Base-by-base conservation (phyloP, 192 early-diverging fungal genomes). In the Geosiphon pyriformis region DNA sequence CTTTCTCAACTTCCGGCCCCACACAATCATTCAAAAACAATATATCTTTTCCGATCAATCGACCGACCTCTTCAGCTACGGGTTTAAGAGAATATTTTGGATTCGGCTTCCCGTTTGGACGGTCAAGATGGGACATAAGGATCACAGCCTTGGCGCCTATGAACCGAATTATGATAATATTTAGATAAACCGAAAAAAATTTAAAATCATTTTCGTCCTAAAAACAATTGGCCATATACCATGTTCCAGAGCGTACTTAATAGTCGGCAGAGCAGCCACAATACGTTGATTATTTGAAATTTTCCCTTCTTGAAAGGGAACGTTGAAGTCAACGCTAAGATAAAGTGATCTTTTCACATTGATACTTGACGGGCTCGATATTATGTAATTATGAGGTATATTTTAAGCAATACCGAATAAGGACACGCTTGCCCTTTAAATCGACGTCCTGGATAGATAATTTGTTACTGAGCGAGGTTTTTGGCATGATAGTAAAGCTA, bases 231-330 rank as follows among this genome's bases (percentile, higher is more conserved):
- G n/a, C 15, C 37, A 10, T 42, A 15, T 76, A 87, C 90, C 92
- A 30, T 95, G 74, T 18, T 93, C 85, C 32, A 96, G 78, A 46
- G 89, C 92, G 72, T 97, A 85, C 69, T 94, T 83, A 82, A 99
- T 89, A 34, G 92, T 97, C 34, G 95, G 96, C 58, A 99, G 73
- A 47, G 96, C 96, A 50, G 92, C 93, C 42, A 83, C 85, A 70
- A 99, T 97, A 72, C 96, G 90, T 78, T 92, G 89, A 82, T 96
- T 95, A 89, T 97, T 97, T 65, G 93, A 89, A 76, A 99, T 97
- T 72, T 88, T 87, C 68, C 86, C 89, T 37, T 91, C 83, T 70
- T 90, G 88, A 69, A 96, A 90, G 51, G 96, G 96, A n/a, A 99
- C 96, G 78, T 99, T 99, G 77, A 99, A 99, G 87, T 99, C 95